Conservation (phyloP, 2,329 filamentous ascomycete genomes). For the Ceratocystis alfenasii region DNA sequence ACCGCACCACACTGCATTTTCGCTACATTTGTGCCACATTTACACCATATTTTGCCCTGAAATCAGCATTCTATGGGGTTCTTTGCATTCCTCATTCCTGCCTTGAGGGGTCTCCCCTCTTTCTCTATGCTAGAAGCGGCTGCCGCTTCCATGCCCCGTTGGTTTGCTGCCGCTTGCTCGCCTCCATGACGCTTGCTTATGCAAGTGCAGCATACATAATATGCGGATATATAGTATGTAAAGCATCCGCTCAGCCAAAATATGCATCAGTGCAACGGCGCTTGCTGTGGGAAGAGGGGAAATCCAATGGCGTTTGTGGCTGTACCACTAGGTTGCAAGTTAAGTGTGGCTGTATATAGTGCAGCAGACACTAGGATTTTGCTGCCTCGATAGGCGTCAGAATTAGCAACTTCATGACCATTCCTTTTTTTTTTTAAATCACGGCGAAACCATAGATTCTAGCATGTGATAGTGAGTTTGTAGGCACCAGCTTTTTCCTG, state of each 20-base stretch:
- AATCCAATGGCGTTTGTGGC: not conserved
- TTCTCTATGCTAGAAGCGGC: not conserved
- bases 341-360: constrained; percentile 3
- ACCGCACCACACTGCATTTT: not conserved
- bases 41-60: not conserved
- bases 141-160: not conserved
- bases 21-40: not conserved
- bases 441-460: not conserved
- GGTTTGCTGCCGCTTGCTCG: not conserved
- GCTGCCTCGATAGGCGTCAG: not conserved
- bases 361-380: not conserved
- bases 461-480: not conserved
- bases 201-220: not conserved
- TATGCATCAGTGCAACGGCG: too few relatives aligned
- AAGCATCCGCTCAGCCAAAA: too few relatives aligned
- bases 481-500: not conserved
- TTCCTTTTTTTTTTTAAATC: not conserved
- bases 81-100: not conserved
- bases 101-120: not conserved
- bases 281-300: too few relatives aligned
- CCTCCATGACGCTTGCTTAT: not conserved
- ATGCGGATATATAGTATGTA: not conserved
- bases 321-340: not conserved
- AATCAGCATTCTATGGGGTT: not conserved
- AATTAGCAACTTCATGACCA: not conserved